Percentiles rank a stretch among this genome's conserved stretches.
phyloP scores from a whole-genome alignment of 2,329 filamentous ascomycete genomes.

The Ascochyta pisi region DNA sequence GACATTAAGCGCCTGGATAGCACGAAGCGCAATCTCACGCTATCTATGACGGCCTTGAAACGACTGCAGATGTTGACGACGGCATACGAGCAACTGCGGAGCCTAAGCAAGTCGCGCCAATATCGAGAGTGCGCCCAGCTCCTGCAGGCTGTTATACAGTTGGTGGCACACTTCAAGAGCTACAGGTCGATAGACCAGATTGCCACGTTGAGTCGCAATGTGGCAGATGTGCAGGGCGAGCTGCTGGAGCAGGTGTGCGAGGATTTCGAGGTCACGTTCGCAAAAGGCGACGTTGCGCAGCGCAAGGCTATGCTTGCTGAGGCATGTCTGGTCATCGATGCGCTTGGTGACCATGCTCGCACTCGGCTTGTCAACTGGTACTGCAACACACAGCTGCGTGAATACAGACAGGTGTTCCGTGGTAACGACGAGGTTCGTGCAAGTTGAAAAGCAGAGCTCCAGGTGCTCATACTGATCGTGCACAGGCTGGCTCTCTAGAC shows the following conservation, averaged over 20 bases:
- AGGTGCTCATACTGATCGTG: slow-evolving; percentile 22
- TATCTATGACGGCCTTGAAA: slow-evolving; percentile 98
- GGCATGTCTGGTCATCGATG: slow-evolving; percentile 92
- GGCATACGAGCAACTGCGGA: slow-evolving; percentile 94
- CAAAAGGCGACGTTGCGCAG: slow-evolving; percentile 79
- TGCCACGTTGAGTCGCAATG: slow-evolving; percentile 87
- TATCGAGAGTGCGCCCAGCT: slow-evolving; percentile 95
- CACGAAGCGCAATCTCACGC: slow-evolving; percentile 93
- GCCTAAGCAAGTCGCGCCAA: slow-evolving; percentile 82
- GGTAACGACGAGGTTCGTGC: slow-evolving; percentile 79
- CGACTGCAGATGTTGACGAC: slow-evolving; percentile 98
- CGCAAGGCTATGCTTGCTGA: slow-evolving; percentile 78
- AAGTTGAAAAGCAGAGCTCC: background rate
- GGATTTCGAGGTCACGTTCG: slow-evolving; percentile 95
- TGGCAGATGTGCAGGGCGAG: slow-evolving; percentile 90
- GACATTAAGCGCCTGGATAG: slow-evolving; percentile 97
- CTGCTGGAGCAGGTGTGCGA: slow-evolving; percentile 97
- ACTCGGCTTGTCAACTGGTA: slow-evolving; percentile 91
- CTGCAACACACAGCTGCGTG: slow-evolving; percentile 92
- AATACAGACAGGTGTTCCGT: slow-evolving; percentile 94
- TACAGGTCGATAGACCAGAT: slow-evolving; percentile 99
- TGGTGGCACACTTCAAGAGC: slow-evolving; percentile 98
- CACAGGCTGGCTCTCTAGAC: slow-evolving; percentile 82
- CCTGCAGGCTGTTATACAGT: slow-evolving; percentile 91
- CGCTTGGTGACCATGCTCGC: slow-evolving; percentile 85